Conservation (phyloP, 306 rosid genomes). For the Trifolium dubium region DNA sequence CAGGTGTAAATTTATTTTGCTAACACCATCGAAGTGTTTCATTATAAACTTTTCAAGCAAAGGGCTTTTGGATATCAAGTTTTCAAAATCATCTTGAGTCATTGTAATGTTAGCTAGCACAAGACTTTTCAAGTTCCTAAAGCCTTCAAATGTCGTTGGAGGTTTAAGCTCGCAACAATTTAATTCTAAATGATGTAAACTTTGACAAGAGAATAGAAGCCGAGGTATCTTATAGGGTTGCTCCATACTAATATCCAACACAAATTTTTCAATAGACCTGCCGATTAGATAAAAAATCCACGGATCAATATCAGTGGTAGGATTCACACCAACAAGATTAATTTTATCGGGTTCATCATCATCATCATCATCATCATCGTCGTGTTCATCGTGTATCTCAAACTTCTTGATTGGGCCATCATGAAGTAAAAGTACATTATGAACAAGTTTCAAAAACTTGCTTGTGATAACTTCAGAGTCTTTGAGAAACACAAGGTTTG, state of each 20-base stretch:
- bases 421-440: too few relatives aligned
- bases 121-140: neutral
- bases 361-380: too few relatives aligned
- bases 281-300: neutral
- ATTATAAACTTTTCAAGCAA: constrained; percentile 57
- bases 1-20: constrained; percentile 53
- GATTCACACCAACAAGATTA: too few relatives aligned
- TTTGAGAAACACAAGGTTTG: too few relatives aligned
- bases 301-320: too few relatives aligned
- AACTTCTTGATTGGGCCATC: too few relatives aligned
- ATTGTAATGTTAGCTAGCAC: neutral
- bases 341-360: too few relatives aligned
- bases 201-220: neutral
- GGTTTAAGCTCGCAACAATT: neutral
- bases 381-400: too few relatives aligned
- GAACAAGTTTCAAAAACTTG: too few relatives aligned
- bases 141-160: neutral
- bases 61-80: constrained; percentile 39
- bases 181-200: neutral
- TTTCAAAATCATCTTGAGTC: neutral
- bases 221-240: neutral
- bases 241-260: neutral
- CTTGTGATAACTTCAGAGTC: too few relatives aligned
- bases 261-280: neutral
- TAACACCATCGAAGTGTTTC: constrained; percentile 56